Evolutionary conservation across 2,329 filamentous ascomycete genomes (phyloP).

Genomic region (Ascocoryne sarcoides): DNA sequence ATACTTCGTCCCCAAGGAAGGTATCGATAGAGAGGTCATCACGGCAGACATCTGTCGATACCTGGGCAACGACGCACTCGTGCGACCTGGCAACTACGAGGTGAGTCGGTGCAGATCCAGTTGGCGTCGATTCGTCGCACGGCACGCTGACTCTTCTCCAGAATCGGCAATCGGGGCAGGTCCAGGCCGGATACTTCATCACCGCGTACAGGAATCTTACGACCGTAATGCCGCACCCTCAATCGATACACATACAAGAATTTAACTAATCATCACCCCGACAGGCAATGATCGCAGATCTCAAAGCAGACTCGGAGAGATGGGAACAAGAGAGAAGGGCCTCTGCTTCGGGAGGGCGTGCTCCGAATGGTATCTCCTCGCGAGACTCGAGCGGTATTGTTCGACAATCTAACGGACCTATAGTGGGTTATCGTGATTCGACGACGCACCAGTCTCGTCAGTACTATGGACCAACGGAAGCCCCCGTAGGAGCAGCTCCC

Average conservation of each 20-base stretch:
- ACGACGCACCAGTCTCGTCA: conserved; percentile 29
- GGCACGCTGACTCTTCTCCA: conserved; percentile 23
- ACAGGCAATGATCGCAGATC: conserved; percentile 46
- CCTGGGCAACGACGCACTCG: conserved; percentile 72
- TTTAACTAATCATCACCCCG: conserved; percentile 13
- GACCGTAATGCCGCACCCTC: conserved; percentile 43
- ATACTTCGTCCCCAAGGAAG: conserved; percentile 72
- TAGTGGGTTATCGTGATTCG: conserved; percentile 29
- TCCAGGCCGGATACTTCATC: conserved; percentile 66
- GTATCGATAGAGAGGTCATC: conserved; percentile 77
- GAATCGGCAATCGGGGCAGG: conserved; percentile 49
- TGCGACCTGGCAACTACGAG: conserved; percentile 66
- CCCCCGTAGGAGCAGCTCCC: conserved; percentile 10
- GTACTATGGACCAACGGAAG: conserved; percentile 28
- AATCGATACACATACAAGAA: conserved; percentile 1
- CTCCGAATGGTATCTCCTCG: conserved; percentile 28
- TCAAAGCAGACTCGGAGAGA: conserved; percentile 42
- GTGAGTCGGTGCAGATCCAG: conserved; percentile 37
- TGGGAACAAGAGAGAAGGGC: conserved; percentile 34
- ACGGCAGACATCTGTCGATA: conserved; percentile 79
- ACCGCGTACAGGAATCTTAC: conserved; percentile 73
- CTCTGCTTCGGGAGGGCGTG: conserved; percentile 22
- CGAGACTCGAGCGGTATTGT: conserved; percentile 25
- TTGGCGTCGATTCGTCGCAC: neutral
- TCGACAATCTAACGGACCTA: conserved; percentile 30